phyloP scores from a whole-genome alignment of 2,329 filamentous ascomycete species.

The Alternaria solani region DNA sequence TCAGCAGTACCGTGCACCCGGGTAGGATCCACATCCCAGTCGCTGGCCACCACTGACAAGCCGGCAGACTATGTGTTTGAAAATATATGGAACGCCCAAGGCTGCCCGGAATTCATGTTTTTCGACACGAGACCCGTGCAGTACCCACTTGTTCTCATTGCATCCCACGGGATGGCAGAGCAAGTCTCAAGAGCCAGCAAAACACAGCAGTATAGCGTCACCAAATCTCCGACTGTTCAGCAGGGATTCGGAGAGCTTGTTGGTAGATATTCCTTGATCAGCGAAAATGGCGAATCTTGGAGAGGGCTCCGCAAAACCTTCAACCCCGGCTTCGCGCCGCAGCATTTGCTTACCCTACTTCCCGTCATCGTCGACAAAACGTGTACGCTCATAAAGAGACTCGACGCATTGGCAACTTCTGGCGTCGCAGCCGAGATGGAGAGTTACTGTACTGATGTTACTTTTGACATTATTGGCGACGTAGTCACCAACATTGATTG shows the following conservation, averaged over 20 bases:
- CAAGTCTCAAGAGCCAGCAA: constrained; percentile 43
- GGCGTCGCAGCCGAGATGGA: constrained; percentile 41
- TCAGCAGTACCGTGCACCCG: constrained; percentile 35
- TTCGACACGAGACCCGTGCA: constrained; percentile 45
- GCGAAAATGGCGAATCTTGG: constrained; percentile 42
- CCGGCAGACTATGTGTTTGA: constrained; percentile 46
- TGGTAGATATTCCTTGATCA: constrained; percentile 41
- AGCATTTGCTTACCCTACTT: constrained; percentile 47
- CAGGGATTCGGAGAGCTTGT: constrained; percentile 28
- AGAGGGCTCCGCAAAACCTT: constrained; percentile 47
- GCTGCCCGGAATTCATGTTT: constrained; percentile 38
- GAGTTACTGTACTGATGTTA: constrained; percentile 40
- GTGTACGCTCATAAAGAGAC: constrained; percentile 41
- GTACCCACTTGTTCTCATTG: constrained; percentile 34
- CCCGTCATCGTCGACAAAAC: constrained; percentile 48
- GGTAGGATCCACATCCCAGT: constrained; percentile 25
- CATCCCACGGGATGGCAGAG: constrained; percentile 47
- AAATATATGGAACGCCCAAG: constrained; percentile 36
- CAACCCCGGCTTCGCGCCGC: constrained; percentile 49
- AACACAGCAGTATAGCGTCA: constrained; percentile 39
- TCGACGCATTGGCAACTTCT: constrained; percentile 38
- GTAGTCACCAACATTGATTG: constrained; percentile 41
- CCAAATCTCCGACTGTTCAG: constrained; percentile 47
- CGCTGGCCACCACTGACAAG: neutral
- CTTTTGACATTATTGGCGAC: constrained; percentile 49